phyloP scores from a whole-genome alignment of 805 yeast genomes.

The Yamadazyma sp. region DNA sequence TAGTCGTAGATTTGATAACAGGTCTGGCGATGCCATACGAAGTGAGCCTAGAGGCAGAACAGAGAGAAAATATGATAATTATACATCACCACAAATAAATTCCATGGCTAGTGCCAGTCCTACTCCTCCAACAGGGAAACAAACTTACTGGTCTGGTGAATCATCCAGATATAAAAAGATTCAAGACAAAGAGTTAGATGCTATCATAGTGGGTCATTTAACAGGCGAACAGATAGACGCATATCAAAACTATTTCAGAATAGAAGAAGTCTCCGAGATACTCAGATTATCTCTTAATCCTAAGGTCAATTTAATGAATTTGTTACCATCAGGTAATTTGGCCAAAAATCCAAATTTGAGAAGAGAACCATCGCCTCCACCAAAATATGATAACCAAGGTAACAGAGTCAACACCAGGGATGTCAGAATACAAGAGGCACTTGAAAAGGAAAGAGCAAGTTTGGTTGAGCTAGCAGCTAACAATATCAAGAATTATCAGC shows the following conservation, averaged over 20 bases:
- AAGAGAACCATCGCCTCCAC: conserved; percentile 87
- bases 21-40: conserved; percentile 4
- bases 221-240: conserved; percentile 75
- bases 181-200: conserved; percentile 22
- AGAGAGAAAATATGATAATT: neutral
- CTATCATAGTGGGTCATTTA: conserved; percentile 41
- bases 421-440: conserved; percentile 51
- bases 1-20: conserved; percentile 7
- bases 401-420: conserved; percentile 85
- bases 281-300: conserved; percentile 35
- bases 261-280: conserved; percentile 72
- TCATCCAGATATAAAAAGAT: conserved; percentile 24
- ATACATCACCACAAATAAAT: neutral
- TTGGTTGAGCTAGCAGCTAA: conserved; percentile 74
- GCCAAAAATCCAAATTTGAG: conserved; percentile 31
- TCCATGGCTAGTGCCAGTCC: conserved; percentile 4
- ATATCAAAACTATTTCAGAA: conserved; percentile 64
- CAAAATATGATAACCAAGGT: conserved; percentile 80
- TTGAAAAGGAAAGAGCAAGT: conserved; percentile 77
- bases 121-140: conserved; percentile 4
- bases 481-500: conserved; percentile 68
- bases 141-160: conserved; percentile 34
- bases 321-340: conserved; percentile 41
- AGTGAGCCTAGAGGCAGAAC: conserved; percentile 2
- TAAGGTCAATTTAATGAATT: conserved; percentile 38